Evolutionary conservation across 2,329 filamentous ascomycete genomes (phyloP), one percentile per base, ranked within the genome.

Genomic region (Botrytis elliptica): DNA sequence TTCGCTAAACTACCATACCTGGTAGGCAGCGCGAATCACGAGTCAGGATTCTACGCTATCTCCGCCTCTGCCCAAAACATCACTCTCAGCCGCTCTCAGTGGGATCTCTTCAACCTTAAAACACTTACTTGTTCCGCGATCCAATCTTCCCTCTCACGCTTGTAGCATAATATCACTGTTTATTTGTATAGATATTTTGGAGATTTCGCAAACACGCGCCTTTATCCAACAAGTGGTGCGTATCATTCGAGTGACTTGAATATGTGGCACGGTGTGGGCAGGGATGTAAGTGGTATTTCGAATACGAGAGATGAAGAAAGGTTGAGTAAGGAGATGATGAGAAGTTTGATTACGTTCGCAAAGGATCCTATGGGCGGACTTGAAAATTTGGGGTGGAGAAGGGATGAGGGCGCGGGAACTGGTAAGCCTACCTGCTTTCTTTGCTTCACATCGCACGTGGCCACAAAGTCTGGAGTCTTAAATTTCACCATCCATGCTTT

Each of bases 141-240:
- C 1, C 70, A 77, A 71, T 72, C 77, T 36, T 78, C 80, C 55
- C 77, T 80, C 64, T 72, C 75, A 36, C 76, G 77, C 36, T 62
- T 81, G 3, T 65, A 38, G 3, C 73, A 73, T 0, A 76, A 77
- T 0, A 79, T 78, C 25, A 82, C 83, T 4, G 82, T 81, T 0
- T 84, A 82, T 81, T 74, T 82, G 52, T 84, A 84, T 68, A 75
- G 81, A 20, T 84, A 81, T 67, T 79, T 82, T 40, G 83, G 82
- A 20, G 79, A 80, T 14, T 84, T 82, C 65, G 79, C 80, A 10
- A 80, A 83, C 66, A 76, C 80, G 18, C 77, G 75, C 1, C 76
- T 80, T 1, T 79, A 76, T 10, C 75, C 77, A 20, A 73, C 79
- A 22, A 78, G 78, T 40, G 82, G 82, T 3, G 77, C 82, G 6